Evolutionary conservation across 2,329 filamentous ascomycete genomes (phyloP).

Genomic region (Zymoseptoria brevis): DNA sequence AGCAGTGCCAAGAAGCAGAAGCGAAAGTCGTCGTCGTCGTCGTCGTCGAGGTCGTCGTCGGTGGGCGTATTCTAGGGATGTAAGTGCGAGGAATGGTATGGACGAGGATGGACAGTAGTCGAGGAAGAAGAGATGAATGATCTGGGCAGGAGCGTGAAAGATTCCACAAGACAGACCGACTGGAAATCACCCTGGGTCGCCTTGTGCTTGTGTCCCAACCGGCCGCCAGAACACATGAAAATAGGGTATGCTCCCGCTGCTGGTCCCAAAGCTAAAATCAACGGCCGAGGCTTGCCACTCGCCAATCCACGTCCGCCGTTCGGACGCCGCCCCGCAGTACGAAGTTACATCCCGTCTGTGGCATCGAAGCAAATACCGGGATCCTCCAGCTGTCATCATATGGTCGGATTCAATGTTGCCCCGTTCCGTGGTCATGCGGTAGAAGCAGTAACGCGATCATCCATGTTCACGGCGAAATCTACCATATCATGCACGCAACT

Average conservation of each 20-base stretch:
- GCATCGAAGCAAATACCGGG: no score
- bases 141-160: background rate
- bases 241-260: background rate
- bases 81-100: background rate
- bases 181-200: background rate
- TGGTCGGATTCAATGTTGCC: no score
- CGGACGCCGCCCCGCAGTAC: no score
- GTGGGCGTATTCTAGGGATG: background rate
- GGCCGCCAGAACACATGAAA: background rate
- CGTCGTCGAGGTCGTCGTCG: background rate
- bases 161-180: background rate
- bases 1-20: background rate
- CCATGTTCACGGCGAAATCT: no score
- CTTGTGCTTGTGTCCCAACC: background rate
- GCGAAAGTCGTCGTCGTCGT: background rate
- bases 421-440: no score
- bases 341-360: no score
- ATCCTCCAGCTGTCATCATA: no score
- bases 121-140: background rate
- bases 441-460: no score
- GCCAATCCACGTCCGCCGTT: background rate
- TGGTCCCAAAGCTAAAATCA: background rate
- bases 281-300: background rate
- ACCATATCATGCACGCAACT: no score
- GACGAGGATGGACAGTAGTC: background rate